Base-by-base conservation (phyloP, 2,329 filamentous ascomycete genomes). In the Colletotrichum tabaci region DNA sequence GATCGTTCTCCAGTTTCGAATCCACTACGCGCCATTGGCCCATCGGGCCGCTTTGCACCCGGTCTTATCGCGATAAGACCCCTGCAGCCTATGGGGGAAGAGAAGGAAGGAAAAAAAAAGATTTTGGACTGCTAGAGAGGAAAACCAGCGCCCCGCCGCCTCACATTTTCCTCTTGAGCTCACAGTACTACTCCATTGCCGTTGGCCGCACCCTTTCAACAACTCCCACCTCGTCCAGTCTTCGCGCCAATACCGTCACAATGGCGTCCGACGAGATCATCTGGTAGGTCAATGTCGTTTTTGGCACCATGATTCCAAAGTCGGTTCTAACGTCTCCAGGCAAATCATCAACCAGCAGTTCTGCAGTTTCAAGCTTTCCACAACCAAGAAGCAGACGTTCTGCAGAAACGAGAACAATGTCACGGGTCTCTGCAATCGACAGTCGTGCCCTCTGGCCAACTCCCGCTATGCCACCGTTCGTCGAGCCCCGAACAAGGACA, bases 191-290 rank as follows among this genome's bases (percentile, higher is more conserved):
- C 60, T 68, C 53, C 52, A 71, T 53, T 26, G 52, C 68, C 26
- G 26, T 30, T 30, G 26, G 65, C 65, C 60, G 62, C 52, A 50
- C 63, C 30, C 57, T 49, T 56, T 38, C n/a, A 18, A 46, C 58
- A 46, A 58, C 47, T 42, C 40, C 35, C 23, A 47, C 52, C 65
- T 63, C 30, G 58, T 61, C 58, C 26, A 52, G 23, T 53, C 16
- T 68, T 66, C 49, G 13, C 38, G 30, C 61, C 15, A 55, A 42
- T 56, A 72, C 23, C 67, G 79, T 44, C 78, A 84, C 71, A 68
- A 97, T 96, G 93, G 91, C 94, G 70, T 97, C 94, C 74, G 96
- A 98, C 87, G 96, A 98, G 84, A 97, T 98, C 75, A 92, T 98
- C 74, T 99, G 96, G 68, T 71, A 26, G 40, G 64, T 1, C 4